Evolutionary conservation across 768 basidiomycete species (phyloP), one percentile per base, ranked within the genome.

Genomic region (Agaricus subrufescens): DNA sequence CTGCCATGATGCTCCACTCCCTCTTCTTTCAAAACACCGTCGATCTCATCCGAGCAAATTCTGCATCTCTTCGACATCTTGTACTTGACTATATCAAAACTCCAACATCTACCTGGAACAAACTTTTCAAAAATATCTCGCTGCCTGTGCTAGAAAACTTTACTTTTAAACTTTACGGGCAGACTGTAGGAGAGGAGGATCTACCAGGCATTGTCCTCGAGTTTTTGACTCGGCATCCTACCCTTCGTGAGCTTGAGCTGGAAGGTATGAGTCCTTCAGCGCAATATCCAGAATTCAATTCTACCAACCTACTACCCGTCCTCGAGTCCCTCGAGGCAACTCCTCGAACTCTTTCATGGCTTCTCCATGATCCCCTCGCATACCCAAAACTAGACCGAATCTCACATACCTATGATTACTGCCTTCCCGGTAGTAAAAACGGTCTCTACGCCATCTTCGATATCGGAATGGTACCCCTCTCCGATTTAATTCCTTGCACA

Each of bases 21-120:
- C 53, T 40, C 37, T 47, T 54, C 46, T 40, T 54, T 12, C 38
- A 34, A 11, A 38, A 54, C n/a, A 54, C 53, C 11, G 34, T 54
- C 38, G 27, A 40, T 19, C 53, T 54, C 37, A 47, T 54, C n/a
- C 46, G 15, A 3, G 31, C 12, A 15, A 45, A 54, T 27, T 47
- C 53, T 9, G 38, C 34, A 15, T 25, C 27, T 38, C 31, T 54
- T 14, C 45, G 19, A 29, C 45, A 40, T 26, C 45, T 54, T 10
- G 46, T 47, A 29, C 27, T 54, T 8, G 46, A 47, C 14, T 29
- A 37, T 29, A 54, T 54, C 45, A 54, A 27, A 19, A n/a, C 39
- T 11, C 14, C 46, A 10, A 12, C 26, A 19, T 19, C 23, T 9
- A 11, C 47, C 9, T 54, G 53, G 53, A 14, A 26, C 5, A 30